Evolutionary conservation across 2,329 filamentous ascomycete species (phyloP).

Genomic region (Colletotrichum godetiae): DNA sequence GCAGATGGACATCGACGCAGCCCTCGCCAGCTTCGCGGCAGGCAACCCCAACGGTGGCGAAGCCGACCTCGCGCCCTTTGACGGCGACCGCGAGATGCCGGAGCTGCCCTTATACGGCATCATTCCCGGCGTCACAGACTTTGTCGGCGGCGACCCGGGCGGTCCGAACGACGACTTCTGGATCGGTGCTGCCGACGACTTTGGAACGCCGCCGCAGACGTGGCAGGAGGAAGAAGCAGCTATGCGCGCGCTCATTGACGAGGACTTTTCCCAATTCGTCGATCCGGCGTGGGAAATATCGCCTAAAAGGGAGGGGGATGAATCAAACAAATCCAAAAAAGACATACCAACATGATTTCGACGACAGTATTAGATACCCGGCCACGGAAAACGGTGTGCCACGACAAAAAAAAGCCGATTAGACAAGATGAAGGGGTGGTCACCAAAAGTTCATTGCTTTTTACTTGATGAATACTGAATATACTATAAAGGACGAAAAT

Average conservation of each 20-base stretch:
- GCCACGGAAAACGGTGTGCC: conserved; percentile 17
- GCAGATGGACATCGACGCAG: conserved; percentile 32
- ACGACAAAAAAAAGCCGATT: conserved; percentile 9
- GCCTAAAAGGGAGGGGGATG: neutral
- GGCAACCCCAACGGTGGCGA: conserved; percentile 24
- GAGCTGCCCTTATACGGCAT: conserved; percentile 33
- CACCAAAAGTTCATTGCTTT: conserved; percentile 27
- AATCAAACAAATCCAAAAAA: too few species aligned
- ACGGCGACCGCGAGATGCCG: conserved; percentile 28
- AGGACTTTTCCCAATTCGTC: conserved; percentile 28
- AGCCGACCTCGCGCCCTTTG: conserved; percentile 9
- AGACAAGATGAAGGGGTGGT: neutral
- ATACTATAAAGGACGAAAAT: neutral
- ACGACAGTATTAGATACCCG: conserved; percentile 34
- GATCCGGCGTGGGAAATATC: conserved; percentile 32
- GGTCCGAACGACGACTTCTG: conserved; percentile 38
- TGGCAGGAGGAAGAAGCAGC: conserved; percentile 58
- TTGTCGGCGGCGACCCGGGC: conserved; percentile 8
- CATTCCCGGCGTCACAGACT: conserved; percentile 27
- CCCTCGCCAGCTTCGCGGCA: conserved; percentile 35
- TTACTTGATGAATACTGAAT: neutral
- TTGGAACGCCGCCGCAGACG: conserved; percentile 41
- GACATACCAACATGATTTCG: conserved; percentile 5
- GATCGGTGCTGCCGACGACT: conserved; percentile 48
- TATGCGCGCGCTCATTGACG: conserved; percentile 51